Percentiles rank a stretch among this genome's conserved stretches.
phyloP scores from a whole-genome alignment of 345 rosid genomes.

The Litchi chinensis region DNA sequence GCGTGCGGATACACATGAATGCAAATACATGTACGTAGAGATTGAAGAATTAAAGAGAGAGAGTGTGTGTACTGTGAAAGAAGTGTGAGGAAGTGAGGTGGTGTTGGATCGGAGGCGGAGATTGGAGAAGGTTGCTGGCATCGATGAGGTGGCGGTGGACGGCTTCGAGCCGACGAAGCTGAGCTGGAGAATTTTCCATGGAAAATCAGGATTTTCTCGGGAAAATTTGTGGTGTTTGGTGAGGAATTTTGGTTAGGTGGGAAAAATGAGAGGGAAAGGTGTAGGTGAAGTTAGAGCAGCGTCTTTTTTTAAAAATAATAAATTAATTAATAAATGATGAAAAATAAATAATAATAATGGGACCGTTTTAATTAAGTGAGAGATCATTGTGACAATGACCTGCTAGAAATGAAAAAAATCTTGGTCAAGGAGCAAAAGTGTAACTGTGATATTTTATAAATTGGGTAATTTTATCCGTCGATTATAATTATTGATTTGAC shows the following conservation, averaged over 20 bases:
- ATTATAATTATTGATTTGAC: no score
- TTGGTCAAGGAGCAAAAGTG: not conserved
- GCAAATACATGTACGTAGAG: not conserved
- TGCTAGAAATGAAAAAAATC: not conserved
- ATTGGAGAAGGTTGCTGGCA: slow-evolving; percentile 23
- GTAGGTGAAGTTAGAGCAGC: no score
- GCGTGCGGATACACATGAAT: slow-evolving; percentile 1
- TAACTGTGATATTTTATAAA: no score
- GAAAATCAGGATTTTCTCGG: slow-evolving; percentile 11
- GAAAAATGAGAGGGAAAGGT: slow-evolving; percentile 1
- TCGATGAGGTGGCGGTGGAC: slow-evolving; percentile 58
- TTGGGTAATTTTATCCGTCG: no score
- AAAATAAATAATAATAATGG: not conserved
- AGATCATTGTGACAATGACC: not conserved
- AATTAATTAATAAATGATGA: not conserved
- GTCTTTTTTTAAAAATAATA: not conserved
- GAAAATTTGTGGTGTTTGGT: not conserved
- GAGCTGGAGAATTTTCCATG: slow-evolving; percentile 41
- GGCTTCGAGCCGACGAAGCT: slow-evolving; percentile 69
- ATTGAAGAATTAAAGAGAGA: not conserved
- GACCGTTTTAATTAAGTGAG: not conserved
- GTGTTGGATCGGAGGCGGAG: slow-evolving; percentile 32
- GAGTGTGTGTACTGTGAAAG: slow-evolving; percentile 31
- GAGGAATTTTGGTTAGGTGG: not conserved
- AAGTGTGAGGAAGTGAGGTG: slow-evolving; percentile 49